These are phyloP conservation scores for Quercus lobata DNA, from an alignment of 331 rosid genomes.

Conservation along the genomic window DNA sequence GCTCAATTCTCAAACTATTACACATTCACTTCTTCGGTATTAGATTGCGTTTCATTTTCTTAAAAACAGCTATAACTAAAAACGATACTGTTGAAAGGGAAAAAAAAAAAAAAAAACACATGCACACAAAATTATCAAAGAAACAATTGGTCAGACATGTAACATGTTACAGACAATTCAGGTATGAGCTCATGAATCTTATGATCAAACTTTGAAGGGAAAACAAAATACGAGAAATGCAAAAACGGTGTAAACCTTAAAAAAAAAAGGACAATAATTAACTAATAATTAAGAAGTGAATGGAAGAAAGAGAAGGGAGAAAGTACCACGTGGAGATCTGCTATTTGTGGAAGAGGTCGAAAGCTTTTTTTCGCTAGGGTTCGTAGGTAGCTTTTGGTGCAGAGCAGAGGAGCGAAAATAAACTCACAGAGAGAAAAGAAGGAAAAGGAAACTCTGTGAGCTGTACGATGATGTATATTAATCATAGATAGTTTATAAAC, in stretches of 20 bases:
- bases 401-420: too few relatives aligned
- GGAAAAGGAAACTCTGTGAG: not conserved
- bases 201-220: not conserved
- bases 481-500: not conserved
- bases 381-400: not conserved
- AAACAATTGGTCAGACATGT: too few relatives aligned
- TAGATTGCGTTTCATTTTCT: not conserved
- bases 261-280: too few relatives aligned
- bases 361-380: constrained; percentile 13
- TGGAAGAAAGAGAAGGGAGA: not conserved
- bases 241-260: not conserved
- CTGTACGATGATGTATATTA: not conserved
- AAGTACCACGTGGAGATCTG: constrained; percentile 7
- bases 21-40: not conserved
- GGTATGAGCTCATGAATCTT: not conserved
- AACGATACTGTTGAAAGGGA: too few relatives aligned
- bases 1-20: not conserved
- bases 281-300: not conserved
- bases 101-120: too few relatives aligned
- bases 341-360: not conserved
- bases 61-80: not conserved
- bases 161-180: too few relatives aligned
- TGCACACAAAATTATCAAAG: too few relatives aligned
- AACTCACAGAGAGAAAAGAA: not conserved
- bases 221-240: not conserved